Evolutionary conservation across 208 protist genomes (phyloP).

Genomic region (Ichthyophonus hoferi): DNA sequence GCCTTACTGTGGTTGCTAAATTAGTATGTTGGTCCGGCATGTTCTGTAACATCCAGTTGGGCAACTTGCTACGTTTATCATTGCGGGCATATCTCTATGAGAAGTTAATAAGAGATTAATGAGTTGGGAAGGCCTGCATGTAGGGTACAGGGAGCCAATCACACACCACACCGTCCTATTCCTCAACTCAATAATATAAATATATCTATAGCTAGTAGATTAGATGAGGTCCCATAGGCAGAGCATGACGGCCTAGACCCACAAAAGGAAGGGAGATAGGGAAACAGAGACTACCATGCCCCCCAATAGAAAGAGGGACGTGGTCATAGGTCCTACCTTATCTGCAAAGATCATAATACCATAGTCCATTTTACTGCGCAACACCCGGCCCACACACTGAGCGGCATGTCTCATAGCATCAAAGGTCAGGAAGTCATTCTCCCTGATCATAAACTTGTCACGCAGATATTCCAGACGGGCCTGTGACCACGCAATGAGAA

Average conservation of each 20-base stretch:
- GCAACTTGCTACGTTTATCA: constrained; percentile 83
- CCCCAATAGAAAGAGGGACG: background rate
- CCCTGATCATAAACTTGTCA: constrained; percentile 85
- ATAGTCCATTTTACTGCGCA: constrained; percentile 98
- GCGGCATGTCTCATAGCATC: constrained; percentile 92
- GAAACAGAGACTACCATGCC: background rate
- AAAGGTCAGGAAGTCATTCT: constrained; percentile 95
- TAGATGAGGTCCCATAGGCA: background rate
- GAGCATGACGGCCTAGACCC: background rate
- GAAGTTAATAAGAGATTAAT: background rate
- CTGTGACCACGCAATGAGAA: too few relatives aligned
- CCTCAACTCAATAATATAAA: background rate
- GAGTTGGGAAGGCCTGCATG: background rate
- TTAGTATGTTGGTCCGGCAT: constrained; percentile 55
- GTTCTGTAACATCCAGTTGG: constrained; percentile 70
- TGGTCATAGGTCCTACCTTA: constrained; percentile 48
- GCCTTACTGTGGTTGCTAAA: constrained; percentile 43
- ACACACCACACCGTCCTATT: background rate
- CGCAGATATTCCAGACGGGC: constrained; percentile 93
- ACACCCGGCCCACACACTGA: constrained; percentile 97
- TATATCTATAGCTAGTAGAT: background rate
- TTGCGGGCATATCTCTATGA: constrained; percentile 78
- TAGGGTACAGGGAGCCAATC: background rate
- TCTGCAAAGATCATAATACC: constrained; percentile 98
- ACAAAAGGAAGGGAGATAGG: background rate